phyloP scores from a whole-genome alignment of 2,329 filamentous ascomycete species.

The Fusarium sp. region DNA sequence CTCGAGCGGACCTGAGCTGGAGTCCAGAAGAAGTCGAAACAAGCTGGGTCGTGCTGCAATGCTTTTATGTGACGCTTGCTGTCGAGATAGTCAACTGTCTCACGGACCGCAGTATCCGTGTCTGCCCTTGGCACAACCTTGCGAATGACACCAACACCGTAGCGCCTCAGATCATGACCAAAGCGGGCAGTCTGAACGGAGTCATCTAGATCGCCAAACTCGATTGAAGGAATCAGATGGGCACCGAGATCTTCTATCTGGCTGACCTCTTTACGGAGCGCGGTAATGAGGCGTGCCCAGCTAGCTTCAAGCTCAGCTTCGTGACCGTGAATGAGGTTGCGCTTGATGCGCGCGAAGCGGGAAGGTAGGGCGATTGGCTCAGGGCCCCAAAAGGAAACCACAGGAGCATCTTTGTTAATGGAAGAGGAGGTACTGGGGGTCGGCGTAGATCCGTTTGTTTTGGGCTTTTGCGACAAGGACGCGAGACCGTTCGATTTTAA shows the following conservation, averaged over 20 bases:
- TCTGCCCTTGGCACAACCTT: conserved; percentile 69
- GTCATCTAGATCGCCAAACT: conserved; percentile 62
- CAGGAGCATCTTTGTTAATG: conserved; percentile 59
- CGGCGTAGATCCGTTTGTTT: conserved; percentile 18
- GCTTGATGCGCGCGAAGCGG: conserved; percentile 68
- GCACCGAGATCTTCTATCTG: conserved; percentile 63
- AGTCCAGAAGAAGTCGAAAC: conserved; percentile 81
- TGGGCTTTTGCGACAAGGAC: conserved; percentile 16
- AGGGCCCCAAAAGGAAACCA: conserved; percentile 67
- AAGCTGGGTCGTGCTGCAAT: conserved; percentile 65
- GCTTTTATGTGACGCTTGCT: conserved; percentile 45
- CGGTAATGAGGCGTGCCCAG: conserved; percentile 65
- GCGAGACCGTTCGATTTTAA: conserved; percentile 22
- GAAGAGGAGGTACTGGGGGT: conserved; percentile 27
- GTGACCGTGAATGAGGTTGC: conserved; percentile 63
- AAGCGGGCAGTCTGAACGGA: conserved; percentile 64
- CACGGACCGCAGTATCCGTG: conserved; percentile 67
- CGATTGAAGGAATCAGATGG: conserved; percentile 66
- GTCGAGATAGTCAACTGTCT: conserved; percentile 66
- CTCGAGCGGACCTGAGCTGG: conserved; percentile 76
- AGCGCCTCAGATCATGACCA: conserved; percentile 66
- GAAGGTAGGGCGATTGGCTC: conserved; percentile 68
- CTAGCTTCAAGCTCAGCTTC: conserved; percentile 65
- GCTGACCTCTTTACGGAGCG: conserved; percentile 62
- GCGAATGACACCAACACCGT: conserved; percentile 73